Percentiles rank a stretch among this genome's conserved stretches.
Conservation (phyloP, 495 filamentous ascomycete species). For the Darksidea phi region DNA sequence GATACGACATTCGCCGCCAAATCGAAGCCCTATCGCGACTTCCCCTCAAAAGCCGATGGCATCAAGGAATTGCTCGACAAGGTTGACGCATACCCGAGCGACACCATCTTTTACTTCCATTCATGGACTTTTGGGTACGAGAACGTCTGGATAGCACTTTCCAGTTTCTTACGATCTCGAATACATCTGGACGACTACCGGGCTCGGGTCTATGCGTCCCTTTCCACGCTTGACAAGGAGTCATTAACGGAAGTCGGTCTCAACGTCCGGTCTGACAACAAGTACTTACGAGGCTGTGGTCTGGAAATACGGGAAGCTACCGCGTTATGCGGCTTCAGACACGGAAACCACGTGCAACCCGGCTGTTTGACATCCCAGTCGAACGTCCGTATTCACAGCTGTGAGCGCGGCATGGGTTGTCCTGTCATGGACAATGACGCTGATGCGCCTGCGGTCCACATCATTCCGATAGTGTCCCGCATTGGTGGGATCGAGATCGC, state of each 20-base stretch:
- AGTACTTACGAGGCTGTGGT: conserved; percentile 32
- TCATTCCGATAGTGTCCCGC: conserved; percentile 70
- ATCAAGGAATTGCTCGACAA: conserved; percentile 71
- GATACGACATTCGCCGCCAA: conserved; percentile 75
- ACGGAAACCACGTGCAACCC: conserved; percentile 65
- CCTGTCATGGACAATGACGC: conserved; percentile 50
- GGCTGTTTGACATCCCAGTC: conserved; percentile 70
- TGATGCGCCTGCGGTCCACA: conserved; percentile 58
- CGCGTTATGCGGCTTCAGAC: conserved; percentile 70
- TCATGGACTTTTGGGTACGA: conserved; percentile 93
- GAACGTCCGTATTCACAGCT: conserved; percentile 77
- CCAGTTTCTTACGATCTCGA: conserved; percentile 64
- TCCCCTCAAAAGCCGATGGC: conserved; percentile 68
- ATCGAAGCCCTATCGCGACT: conserved; percentile 49
- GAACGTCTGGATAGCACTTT: conserved; percentile 84
- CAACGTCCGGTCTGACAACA: conserved; percentile 40
- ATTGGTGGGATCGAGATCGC: conserved; percentile 59
- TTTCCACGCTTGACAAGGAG: conserved; percentile 44
- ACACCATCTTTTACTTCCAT: conserved; percentile 80
- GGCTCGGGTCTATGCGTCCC: conserved; percentile 66
- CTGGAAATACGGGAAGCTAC: conserved; percentile 55
- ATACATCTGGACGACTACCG: conserved; percentile 86
- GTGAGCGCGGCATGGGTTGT: conserved; percentile 72
- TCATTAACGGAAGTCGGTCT: conserved; percentile 19
- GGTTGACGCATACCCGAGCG: conserved; percentile 63